Evolutionary conservation across 179 eudicot genomes (phyloP).

Genomic region (Silene vulgaris): DNA sequence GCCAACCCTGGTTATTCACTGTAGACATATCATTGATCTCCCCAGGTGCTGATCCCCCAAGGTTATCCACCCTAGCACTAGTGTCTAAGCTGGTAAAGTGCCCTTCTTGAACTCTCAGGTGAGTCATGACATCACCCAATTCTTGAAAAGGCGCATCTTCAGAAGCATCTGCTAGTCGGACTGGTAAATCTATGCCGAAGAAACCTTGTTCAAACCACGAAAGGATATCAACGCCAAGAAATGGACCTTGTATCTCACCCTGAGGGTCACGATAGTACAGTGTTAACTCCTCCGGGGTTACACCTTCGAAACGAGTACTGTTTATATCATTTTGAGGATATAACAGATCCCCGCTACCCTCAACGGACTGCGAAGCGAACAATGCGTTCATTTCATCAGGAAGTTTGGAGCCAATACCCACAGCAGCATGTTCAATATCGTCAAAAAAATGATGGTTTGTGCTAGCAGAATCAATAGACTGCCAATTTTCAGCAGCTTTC

Average conservation of each 20-base stretch:
- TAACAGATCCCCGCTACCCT: slow-evolving; percentile 34
- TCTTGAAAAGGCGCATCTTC: slow-evolving; percentile 62
- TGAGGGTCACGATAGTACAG: slow-evolving; percentile 85
- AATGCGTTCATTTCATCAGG: slow-evolving; percentile 47
- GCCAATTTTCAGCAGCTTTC: slow-evolving; percentile 30
- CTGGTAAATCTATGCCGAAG: slow-evolving; percentile 80
- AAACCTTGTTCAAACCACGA: slow-evolving; percentile 99
- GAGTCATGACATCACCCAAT: slow-evolving; percentile 86
- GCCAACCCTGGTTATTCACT: slow-evolving; percentile 43
- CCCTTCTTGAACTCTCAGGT: slow-evolving; percentile 45
- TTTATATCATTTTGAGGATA: slow-evolving; percentile 33
- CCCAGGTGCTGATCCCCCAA: slow-evolving; percentile 32
- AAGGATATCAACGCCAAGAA: slow-evolving; percentile 89
- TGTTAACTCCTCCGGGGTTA: slow-evolving; percentile 70
- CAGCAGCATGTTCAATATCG: slow-evolving; percentile 26
- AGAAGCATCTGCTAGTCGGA: slow-evolving; percentile 74
- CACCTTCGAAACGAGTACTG: slow-evolving; percentile 31
- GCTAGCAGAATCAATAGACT: slow-evolving; percentile 28
- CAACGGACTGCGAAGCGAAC: slow-evolving; percentile 38
- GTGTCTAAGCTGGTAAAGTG: slow-evolving; percentile 28
- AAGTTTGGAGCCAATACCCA: slow-evolving; percentile 34
- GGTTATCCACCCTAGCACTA: slow-evolving; percentile 36
- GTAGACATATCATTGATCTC: slow-evolving; percentile 32
- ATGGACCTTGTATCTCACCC: slow-evolving; percentile 94
- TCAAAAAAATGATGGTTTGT: slow-evolving; percentile 29